Evolutionary conservation across 495 filamentous ascomycete genomes (phyloP).

Genomic region (Tuber aestivum): DNA sequence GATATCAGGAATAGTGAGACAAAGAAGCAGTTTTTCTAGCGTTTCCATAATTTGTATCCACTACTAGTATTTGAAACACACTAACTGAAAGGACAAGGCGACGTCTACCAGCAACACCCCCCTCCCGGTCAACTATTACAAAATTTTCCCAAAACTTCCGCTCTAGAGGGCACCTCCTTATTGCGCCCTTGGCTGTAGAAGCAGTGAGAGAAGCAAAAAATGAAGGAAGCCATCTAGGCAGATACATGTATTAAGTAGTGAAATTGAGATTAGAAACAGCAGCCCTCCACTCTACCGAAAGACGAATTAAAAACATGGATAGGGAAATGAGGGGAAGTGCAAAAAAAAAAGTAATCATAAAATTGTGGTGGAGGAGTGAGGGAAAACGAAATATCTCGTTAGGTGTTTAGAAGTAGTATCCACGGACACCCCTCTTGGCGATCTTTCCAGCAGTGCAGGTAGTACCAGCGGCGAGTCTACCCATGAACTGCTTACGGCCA

Average conservation of each 20-base stretch:
- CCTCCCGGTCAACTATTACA: neutral
- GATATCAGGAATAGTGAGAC: neutral
- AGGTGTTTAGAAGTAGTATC: neutral
- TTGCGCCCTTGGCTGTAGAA: neutral
- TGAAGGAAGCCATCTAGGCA: neutral
- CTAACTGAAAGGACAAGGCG: neutral
- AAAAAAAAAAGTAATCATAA: neutral
- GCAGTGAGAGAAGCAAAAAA: neutral
- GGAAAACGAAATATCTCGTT: neutral
- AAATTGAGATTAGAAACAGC: neutral
- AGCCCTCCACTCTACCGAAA: neutral
- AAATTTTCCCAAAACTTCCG: neutral
- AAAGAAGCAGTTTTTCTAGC: neutral
- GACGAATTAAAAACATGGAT: neutral
- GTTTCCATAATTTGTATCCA: neutral
- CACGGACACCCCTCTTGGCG: neutral
- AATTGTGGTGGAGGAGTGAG: neutral
- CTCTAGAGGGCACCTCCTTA: neutral
- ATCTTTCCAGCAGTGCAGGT: constrained; percentile 13
- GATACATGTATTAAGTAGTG: neutral
- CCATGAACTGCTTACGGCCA: constrained; percentile 15
- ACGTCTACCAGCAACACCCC: neutral
- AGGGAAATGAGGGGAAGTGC: neutral
- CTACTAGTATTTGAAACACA: neutral
- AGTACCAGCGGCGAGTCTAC: constrained; percentile 6